Base-by-base conservation (phyloP, 805 yeast genomes). In the Wickerhamiella lipophila region DNA sequence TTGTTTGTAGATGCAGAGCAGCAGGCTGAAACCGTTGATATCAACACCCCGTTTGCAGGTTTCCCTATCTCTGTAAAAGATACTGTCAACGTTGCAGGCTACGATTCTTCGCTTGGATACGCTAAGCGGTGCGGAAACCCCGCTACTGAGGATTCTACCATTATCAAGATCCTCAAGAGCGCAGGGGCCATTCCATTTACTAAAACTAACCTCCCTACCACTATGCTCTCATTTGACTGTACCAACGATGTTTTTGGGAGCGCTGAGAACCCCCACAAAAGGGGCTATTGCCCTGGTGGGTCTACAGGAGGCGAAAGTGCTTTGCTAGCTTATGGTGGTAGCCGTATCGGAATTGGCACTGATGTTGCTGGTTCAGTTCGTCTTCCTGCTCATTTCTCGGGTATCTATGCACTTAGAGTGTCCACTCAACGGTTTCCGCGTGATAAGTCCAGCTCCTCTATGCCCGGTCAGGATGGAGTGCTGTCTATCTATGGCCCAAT, bases 1-100 rank as follows among this genome's bases (percentile, higher is more conserved):
- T 68, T 82, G 63, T 72, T 80, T 55, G 71, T 75, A 39, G 83
- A 78, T 53, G 88, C 82, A n/a, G 75, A 72, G 57, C 66, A 78
- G 53, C 84, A 80, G 65, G 76, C 75, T 1, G 69, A 71, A 53
- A 61, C 67, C 15, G 66, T 68, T 44, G 68, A 74, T 47, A 78
- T 78, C n/a, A 64, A 72, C 50, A 79, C 79, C 42, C 78, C 81
- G 0, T 65, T 78, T 48, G 82, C 80, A 40, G 83, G 84, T 2
- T 61, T 79, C 54, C 83, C 83, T 5, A 65, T 79, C 45, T 76
- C 83, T 1, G 61, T 79, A 49, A 79, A 79, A 59, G 84, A 78
- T 54, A 78, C 78, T 42, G 70, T 68, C 55, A 63, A 66, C 46
- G 70, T 70, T 50, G 67, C 62, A 40, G 81, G 79, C 36, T 71